Evolutionary conservation across 1,284 basidiomycete species (phyloP).

Genomic region (Sphaerobolus stellatus): DNA sequence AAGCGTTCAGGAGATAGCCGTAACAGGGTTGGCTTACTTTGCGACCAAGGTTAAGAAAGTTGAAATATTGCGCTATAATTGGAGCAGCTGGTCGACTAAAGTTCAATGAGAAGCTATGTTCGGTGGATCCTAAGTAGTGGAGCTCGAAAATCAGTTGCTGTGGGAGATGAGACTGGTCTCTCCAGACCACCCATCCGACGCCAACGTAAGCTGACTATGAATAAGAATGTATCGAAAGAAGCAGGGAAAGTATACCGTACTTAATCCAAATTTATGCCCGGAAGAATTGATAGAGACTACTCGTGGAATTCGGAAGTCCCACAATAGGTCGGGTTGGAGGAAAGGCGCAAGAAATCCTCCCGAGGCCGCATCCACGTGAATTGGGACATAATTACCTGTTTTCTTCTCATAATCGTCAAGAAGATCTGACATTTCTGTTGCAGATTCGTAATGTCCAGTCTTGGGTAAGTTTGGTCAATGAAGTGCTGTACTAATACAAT

Average conservation of each 20-base stretch:
- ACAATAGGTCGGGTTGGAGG: conserved; percentile 70
- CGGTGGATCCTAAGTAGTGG: conserved; percentile 71
- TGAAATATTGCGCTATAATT: conserved; percentile 92
- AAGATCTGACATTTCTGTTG: conserved; percentile 81
- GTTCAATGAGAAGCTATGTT: conserved; percentile 87
- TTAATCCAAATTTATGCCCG: conserved; percentile 44
- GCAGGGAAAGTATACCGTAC: background rate
- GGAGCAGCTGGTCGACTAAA: conserved; percentile 91
- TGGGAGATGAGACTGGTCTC: conserved; percentile 71
- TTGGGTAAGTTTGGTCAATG: conserved; percentile 46
- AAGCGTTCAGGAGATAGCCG: conserved; percentile 16
- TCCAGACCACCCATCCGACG: conserved; percentile 87
- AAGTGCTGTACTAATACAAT: no score
- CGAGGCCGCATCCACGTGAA: conserved; percentile 83
- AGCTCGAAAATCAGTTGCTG: conserved; percentile 94
- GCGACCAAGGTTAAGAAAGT: conserved; percentile 82
- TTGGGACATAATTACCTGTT: conserved; percentile 79
- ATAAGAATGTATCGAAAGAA: background rate
- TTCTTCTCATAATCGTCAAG: conserved; percentile 84
- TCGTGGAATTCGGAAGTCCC: conserved; percentile 87
- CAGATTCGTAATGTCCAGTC: conserved; percentile 92
- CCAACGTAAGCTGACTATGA: conserved; percentile 71
- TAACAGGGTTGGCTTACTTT: conserved; percentile 29
- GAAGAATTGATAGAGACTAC: conserved; percentile 89
- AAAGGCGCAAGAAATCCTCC: conserved; percentile 89